Conservation (phyloP, 116 monocot species). For the Trichopus zeylanicus region DNA sequence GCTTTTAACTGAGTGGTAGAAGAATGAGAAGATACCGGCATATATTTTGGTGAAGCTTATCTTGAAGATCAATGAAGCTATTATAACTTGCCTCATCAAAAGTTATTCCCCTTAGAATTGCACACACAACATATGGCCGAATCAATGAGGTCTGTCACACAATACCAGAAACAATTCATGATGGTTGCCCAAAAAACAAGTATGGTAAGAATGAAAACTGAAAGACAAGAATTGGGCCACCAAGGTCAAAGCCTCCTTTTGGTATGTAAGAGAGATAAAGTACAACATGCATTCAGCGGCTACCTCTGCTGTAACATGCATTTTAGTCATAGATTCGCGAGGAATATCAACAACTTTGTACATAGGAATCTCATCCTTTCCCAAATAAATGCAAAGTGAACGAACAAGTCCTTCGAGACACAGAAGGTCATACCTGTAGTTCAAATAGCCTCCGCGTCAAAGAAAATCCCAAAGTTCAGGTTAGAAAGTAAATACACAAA, state of each 20-base stretch:
- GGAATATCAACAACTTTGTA: slow-evolving; percentile 42
- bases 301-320: slow-evolving; percentile 85
- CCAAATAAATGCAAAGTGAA: slow-evolving; percentile 75
- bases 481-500: too few relatives aligned
- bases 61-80: slow-evolving; percentile 96
- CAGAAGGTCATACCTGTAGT: slow-evolving; percentile 82
- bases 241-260: too few relatives aligned
- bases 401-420: slow-evolving; percentile 86
- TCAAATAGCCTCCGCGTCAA: too few relatives aligned
- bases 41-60: slow-evolving; percentile 95
- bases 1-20: not conserved
- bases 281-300: not conserved
- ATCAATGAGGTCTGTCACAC: slow-evolving; percentile 56
- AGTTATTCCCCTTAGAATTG: slow-evolving; percentile 72
- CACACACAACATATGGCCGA: slow-evolving; percentile 84
- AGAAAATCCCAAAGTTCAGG: too few relatives aligned
- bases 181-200: not conserved
- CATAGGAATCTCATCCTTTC: slow-evolving; percentile 48
- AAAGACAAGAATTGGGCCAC: too few relatives aligned
- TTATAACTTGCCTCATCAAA: slow-evolving; percentile 80
- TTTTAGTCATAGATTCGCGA: slow-evolving; percentile 35
- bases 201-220: not conserved
- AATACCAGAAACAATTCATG: not conserved
- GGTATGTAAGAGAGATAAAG: not conserved
- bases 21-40: slow-evolving; percentile 43